Base-by-base conservation (phyloP, 1,139 yeast genomes). In the Suhomyces wounanorum region DNA sequence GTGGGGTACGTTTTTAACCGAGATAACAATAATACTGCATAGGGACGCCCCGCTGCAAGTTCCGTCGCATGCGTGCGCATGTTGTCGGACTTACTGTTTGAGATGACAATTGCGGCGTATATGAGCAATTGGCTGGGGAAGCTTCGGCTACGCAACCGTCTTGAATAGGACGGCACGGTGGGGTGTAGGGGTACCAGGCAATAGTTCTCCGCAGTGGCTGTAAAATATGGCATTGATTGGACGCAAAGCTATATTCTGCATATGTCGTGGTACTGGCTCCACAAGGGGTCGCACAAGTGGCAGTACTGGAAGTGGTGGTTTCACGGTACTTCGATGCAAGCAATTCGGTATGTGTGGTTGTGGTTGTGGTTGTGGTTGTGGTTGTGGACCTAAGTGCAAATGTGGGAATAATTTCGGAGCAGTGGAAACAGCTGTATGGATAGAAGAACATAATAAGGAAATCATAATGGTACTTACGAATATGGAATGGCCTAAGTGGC, bases 1-100 rank as follows among this genome's bases (percentile, higher is more conserved):
- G 50, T 50, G 52, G 50, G 52, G 52, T 50, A 49, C 42, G n/a
- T 25, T 42, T 45, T 40, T 50, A 23, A 40, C 43, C 44, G 47
- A 43, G 44, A 39, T 14, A 28, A 45, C 47, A 43, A 33, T 30
- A 28, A 9, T n/a, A 10, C 31, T 26, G 42, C 42, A 23, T 41
- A 36, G 40, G 18, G 14, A 43, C 40, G 39, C 42, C 43, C 38
- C 45, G 30, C 18, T 13, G n/a, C n/a, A 5, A 23, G 40, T n/a
- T 25, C 14, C 36, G 18, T 21, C 16, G 33, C 35, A 43, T 43
- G 28, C 41, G 41, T 31, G 21, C 40, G 25, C 28, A 17, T 25
- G 37, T 16, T 21, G 42, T 28, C 47, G 47, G 47, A 38, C 30
- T 38, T 44, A 30, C 47, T 18, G 18, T 17, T 25, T 30, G 42